phyloP scores from a whole-genome alignment of 2,329 filamentous ascomycete species.

The Fusarium sp. region DNA sequence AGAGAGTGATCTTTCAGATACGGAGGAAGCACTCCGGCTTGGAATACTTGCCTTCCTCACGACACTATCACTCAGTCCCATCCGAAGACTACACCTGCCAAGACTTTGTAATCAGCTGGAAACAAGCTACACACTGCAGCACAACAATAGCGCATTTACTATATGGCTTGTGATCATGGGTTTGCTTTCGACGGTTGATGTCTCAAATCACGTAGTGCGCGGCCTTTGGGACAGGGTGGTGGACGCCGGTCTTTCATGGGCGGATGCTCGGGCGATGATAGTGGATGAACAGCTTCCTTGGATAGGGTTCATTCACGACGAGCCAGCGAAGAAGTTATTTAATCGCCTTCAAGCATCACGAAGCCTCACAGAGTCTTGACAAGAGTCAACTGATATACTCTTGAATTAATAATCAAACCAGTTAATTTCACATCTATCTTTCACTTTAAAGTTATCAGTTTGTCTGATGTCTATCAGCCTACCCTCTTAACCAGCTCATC shows the following conservation, averaged over 20 bases:
- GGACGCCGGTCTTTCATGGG: fast-evolving
- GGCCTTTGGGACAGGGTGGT: fast-evolving
- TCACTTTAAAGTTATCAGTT: neutral
- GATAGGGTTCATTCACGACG: neutral
- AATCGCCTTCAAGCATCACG: neutral
- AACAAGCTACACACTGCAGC: fast-evolving
- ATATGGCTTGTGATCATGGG: constrained; percentile 8
- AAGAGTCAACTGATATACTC: fast-evolving
- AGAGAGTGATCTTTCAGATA: fast-evolving
- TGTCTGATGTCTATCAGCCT: no score
- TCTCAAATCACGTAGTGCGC: fast-evolving
- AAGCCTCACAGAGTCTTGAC: fast-evolving
- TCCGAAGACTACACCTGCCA: neutral
- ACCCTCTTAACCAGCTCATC: neutral
- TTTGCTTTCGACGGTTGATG: neutral
- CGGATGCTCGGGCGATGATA: fast-evolving
- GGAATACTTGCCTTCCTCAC: constrained; percentile 10
- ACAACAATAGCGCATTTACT: fast-evolving
- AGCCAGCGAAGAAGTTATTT: fast-evolving
- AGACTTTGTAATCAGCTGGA: neutral
- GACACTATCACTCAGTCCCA: neutral
- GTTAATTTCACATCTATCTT: neutral
- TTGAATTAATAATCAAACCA: neutral
- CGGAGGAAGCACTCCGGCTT: neutral
- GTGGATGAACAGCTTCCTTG: neutral